Conservation (phyloP, 768 basidiomycete genomes). For the Mycena vitilis region DNA sequence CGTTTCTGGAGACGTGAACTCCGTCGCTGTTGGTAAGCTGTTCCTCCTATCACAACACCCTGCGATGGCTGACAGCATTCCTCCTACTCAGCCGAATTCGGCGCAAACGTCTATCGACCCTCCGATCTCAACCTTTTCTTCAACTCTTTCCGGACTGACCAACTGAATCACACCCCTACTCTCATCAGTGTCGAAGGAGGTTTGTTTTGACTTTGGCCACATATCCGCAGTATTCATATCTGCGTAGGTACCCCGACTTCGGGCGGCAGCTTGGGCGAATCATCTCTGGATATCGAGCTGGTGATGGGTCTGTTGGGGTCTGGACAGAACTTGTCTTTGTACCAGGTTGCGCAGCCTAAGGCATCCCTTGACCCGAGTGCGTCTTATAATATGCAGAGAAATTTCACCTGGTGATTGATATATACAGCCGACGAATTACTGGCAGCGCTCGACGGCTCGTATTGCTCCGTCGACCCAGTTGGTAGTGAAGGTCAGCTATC, state of each 20-base stretch:
- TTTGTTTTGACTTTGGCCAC: conserved; percentile 1
- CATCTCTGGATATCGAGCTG: conserved; percentile 28
- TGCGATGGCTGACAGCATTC: background rate
- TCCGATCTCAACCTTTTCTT: conserved; percentile 30
- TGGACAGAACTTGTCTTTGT: conserved; percentile 25
- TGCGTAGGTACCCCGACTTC: conserved; percentile 19
- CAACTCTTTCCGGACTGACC: conserved; percentile 19
- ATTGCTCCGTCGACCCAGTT: conserved; percentile 22
- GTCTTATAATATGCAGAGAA: conserved; percentile 5
- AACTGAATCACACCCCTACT: conserved; percentile 20
- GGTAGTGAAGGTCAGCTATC: conserved; percentile 12
- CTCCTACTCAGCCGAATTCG: conserved; percentile 21
- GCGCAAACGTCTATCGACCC: conserved; percentile 20
- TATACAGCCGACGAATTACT: conserved; percentile 24
- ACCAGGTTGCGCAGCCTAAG: conserved; percentile 20
- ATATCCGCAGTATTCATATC: background rate
- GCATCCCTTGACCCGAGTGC: conserved; percentile 22
- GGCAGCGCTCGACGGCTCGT: conserved; percentile 26
- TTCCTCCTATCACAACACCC: background rate
- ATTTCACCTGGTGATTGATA: background rate
- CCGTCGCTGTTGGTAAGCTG: conserved; percentile 19
- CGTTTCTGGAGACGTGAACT: conserved; percentile 22
- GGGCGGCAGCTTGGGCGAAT: conserved; percentile 18
- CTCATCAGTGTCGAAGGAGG: conserved; percentile 30
- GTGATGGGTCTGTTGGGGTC: conserved; percentile 28